Conservation (phyloP, 108 stramenopile genomes). For the Pseudonitzschia delicatissima region DNA sequence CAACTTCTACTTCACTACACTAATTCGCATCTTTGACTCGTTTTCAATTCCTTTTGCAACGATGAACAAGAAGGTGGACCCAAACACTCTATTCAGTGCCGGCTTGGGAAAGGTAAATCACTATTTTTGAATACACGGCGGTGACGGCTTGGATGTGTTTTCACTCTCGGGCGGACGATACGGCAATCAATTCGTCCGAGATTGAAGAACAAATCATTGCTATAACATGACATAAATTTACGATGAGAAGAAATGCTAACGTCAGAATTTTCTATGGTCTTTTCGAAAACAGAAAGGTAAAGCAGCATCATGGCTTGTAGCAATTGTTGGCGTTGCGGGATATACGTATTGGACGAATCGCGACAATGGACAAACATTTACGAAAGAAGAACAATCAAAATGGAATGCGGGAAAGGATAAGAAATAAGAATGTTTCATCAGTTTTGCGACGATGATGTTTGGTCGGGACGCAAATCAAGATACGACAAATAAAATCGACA, state of each 20-base stretch:
- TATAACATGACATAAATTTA: background rate
- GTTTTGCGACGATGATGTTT: too few relatives aligned
- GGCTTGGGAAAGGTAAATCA: slow-evolving; percentile 41
- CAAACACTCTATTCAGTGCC: slow-evolving; percentile 32
- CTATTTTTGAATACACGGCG: too few relatives aligned
- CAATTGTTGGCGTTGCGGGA: slow-evolving; percentile 28
- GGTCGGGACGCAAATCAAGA: background rate
- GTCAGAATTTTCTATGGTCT: background rate
- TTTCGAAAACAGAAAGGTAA: too few relatives aligned
- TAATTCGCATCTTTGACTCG: too few relatives aligned
- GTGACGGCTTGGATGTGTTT: too few relatives aligned
- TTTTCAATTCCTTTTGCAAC: background rate
- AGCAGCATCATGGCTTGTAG: slow-evolving; percentile 31
- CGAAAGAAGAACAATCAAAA: slow-evolving; percentile 35
- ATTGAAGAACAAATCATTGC: too few relatives aligned
- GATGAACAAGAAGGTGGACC: slow-evolving; percentile 30
- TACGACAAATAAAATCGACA: background rate
- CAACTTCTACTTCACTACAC: too few relatives aligned
- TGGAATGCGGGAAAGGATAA: slow-evolving; percentile 38
- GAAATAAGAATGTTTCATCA: background rate
- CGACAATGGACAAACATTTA: slow-evolving; percentile 42
- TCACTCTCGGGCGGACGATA: too few relatives aligned
- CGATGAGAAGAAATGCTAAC: background rate
- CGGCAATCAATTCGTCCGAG: too few relatives aligned
- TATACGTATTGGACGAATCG: slow-evolving; percentile 41